phyloP scores from a whole-genome alignment of 768 basidiomycete genomes.

The Lenzites betulinus region DNA sequence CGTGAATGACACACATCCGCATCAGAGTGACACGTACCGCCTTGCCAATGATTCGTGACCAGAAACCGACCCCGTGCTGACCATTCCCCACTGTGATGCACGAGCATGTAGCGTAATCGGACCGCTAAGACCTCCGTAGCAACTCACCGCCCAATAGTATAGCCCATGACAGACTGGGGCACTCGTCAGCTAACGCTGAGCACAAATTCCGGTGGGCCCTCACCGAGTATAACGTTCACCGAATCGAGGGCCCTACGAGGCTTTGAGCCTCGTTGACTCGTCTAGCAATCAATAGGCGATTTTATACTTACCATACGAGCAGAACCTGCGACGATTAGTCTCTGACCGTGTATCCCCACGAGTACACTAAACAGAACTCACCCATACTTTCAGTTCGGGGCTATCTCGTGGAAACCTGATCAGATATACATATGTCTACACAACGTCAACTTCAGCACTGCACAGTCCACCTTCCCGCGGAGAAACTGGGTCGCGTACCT shows the following conservation, averaged over 20 bases:
- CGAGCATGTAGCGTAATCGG: background rate
- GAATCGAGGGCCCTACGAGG: slow-evolving; percentile 13
- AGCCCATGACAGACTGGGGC: slow-evolving; percentile 16
- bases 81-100: slow-evolving; percentile 14
- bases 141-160: slow-evolving; percentile 20
- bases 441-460: background rate
- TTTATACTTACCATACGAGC: slow-evolving; percentile 12
- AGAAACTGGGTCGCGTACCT: slow-evolving; percentile 9
- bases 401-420: slow-evolving; percentile 23
- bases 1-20: background rate
- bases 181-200: background rate
- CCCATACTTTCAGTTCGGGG: slow-evolving; percentile 23
- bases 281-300: background rate
- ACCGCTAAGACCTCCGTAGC: no score
- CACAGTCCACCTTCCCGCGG: background rate
- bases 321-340: slow-evolving; percentile 2
- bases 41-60: slow-evolving; percentile 8
- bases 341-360: no score
- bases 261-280: background rate
- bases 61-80: background rate
- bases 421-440: slow-evolving; percentile 23
- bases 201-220: background rate
- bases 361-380: background rate
- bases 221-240: slow-evolving; percentile 19
- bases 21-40: slow-evolving; percentile 3